Conservation (phyloP, 495 filamentous ascomycete species). For the Penicillium longicatenatum region DNA sequence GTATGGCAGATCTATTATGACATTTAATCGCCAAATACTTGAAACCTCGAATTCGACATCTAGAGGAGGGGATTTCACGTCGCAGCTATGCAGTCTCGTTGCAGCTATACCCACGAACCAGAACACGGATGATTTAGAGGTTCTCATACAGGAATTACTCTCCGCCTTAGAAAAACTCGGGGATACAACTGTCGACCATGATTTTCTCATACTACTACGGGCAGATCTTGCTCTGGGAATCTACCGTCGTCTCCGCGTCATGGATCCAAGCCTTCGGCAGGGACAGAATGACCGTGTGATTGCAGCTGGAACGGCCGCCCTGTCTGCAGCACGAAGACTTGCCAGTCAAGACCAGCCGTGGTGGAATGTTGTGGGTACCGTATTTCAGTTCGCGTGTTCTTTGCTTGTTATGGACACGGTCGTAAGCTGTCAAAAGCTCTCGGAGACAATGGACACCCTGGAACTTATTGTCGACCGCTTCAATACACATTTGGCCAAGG, state of each 20-base stretch:
- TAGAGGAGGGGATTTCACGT: constrained; percentile 18
- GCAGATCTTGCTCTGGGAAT: constrained; percentile 42
- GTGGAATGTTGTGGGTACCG: constrained; percentile 44
- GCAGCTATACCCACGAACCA: constrained; percentile 21
- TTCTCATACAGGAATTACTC: constrained; percentile 20
- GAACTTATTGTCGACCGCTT: constrained; percentile 32
- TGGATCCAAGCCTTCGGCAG: constrained; percentile 24
- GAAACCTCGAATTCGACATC: background rate
- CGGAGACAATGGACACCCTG: constrained; percentile 39
- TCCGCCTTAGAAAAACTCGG: constrained; percentile 13
- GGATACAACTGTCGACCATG: constrained; percentile 17
- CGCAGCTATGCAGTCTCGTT: constrained; percentile 23
- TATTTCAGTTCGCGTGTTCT: constrained; percentile 47
- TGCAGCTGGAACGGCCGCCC: constrained; percentile 13
- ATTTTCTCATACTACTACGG: constrained; percentile 33
- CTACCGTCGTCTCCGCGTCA: constrained; percentile 40
- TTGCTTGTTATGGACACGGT: constrained; percentile 43
- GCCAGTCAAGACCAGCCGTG: constrained; percentile 32
- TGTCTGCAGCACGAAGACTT: constrained; percentile 33
- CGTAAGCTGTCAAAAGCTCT: constrained; percentile 33
- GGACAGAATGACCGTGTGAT: constrained; percentile 24
- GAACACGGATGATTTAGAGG: constrained; percentile 3
- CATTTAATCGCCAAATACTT: constrained; percentile 9
- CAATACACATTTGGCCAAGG: constrained; percentile 38
- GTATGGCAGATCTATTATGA: constrained; percentile 40